Conservation (phyloP, 2,329 filamentous ascomycete species). For the Huntiella savannae region DNA sequence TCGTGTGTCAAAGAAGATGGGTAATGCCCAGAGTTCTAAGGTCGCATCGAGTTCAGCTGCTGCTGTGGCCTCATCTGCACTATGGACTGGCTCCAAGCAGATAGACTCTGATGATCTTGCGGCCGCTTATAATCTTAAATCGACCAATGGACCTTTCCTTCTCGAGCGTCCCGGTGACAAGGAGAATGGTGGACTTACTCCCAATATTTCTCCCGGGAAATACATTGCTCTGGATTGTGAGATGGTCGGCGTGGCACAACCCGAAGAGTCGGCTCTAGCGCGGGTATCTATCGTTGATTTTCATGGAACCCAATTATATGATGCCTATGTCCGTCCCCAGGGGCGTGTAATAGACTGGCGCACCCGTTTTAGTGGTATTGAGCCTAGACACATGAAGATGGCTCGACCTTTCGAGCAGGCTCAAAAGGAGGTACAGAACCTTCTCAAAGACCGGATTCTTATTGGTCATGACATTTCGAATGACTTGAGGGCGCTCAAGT, state of each 20-base stretch:
- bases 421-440: constrained; percentile 47
- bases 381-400: constrained; percentile 48
- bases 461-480: constrained; percentile 74
- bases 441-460: constrained; percentile 53
- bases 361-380: constrained; percentile 68
- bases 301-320: constrained; percentile 80
- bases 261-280: constrained; percentile 57
- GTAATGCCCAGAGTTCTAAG: constrained; percentile 32
- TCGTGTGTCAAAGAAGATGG: constrained; percentile 26
- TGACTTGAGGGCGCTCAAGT: constrained; percentile 53
- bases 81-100: constrained; percentile 43
- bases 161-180: constrained; percentile 29
- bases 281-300: constrained; percentile 85
- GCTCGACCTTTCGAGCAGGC: constrained; percentile 60
- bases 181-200: constrained; percentile 44
- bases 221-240: constrained; percentile 92
- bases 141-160: constrained; percentile 27
- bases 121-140: constrained; percentile 39
- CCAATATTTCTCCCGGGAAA: constrained; percentile 56
- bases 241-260: constrained; percentile 78
- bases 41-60: constrained; percentile 19
- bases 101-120: constrained; percentile 40
- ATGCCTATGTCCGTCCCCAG: constrained; percentile 69
- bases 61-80: constrained; percentile 28
- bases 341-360: constrained; percentile 78